Conservation (phyloP, 306 rosid genomes). For the Prinsepia uniflora region DNA sequence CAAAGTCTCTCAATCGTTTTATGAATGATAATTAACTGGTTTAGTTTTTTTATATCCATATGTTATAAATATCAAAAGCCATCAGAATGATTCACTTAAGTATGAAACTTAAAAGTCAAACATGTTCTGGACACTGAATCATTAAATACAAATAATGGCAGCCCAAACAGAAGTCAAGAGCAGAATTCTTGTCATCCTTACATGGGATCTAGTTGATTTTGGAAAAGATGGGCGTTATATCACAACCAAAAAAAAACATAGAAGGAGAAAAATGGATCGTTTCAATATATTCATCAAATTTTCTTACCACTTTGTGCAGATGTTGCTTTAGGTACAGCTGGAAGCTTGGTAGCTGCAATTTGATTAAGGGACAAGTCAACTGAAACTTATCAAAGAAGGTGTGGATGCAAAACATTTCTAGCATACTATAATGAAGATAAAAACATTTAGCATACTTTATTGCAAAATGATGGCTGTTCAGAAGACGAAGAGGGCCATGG, state of each 20-base stretch:
- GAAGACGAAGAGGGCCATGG: constrained; percentile 60
- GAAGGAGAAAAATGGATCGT: not conserved
- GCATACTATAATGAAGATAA: no score
- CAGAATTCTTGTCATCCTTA: not conserved
- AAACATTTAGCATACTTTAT: constrained; percentile 39
- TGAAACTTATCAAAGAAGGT: not conserved
- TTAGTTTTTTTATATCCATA: not conserved
- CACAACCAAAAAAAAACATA: not conserved
- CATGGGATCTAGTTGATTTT: not conserved
- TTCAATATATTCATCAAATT: not conserved
- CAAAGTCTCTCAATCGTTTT: not conserved
- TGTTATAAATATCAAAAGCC: not conserved
- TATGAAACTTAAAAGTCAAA: not conserved
- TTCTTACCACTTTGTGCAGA: constrained; percentile 50
- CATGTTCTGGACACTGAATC: not conserved
- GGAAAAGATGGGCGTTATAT: not conserved
- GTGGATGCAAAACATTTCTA: not conserved
- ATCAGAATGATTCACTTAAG: not conserved
- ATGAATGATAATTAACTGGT: not conserved
- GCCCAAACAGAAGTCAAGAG: not conserved
- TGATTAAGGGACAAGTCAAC: constrained; percentile 14
- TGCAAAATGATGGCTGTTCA: constrained; percentile 43
- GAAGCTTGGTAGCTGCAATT: constrained; percentile 44
- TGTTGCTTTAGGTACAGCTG: constrained; percentile 50
- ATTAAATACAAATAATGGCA: not conserved